Conservation (phyloP, 352 stramenopile genomes). For the Phytophthora multivora region DNA sequence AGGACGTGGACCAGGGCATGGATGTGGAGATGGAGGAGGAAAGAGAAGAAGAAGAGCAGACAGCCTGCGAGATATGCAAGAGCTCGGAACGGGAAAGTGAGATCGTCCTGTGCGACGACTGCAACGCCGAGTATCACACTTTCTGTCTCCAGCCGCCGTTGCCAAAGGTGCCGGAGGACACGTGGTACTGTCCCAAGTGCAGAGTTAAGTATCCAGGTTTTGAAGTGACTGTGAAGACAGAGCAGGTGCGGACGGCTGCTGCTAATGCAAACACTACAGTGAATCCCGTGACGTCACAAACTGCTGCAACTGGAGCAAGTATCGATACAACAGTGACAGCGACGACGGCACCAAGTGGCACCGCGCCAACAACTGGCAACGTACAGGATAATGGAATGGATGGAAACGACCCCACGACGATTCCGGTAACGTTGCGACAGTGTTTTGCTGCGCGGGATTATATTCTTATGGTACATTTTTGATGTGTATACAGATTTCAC, state of each 20-base stretch:
- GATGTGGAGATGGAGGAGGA: slow-evolving; percentile 36
- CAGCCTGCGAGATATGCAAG: slow-evolving; percentile 50
- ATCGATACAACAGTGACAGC: neutral
- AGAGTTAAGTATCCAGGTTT: slow-evolving; percentile 5
- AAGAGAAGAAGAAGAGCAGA: slow-evolving; percentile 13
- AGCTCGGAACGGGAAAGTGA: slow-evolving; percentile 42
- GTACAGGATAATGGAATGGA: neutral
- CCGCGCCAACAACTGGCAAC: neutral
- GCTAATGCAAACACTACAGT: neutral
- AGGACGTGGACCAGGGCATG: slow-evolving; percentile 5
- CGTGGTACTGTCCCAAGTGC: slow-evolving; percentile 70
- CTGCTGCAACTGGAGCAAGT: neutral
- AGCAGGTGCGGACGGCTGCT: slow-evolving; percentile 4
- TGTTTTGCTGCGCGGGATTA: neutral
- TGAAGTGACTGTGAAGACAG: slow-evolving; percentile 25
- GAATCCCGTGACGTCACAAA: neutral
- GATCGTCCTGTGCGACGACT: slow-evolving; percentile 63
- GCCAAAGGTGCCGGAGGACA: slow-evolving; percentile 39
- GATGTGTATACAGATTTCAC: slow-evolving; percentile 36
- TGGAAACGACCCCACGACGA: slow-evolving; percentile 22
- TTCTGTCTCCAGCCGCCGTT: slow-evolving; percentile 65
- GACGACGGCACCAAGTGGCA: neutral
- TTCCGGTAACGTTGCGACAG: slow-evolving; percentile 11
- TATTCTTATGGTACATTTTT: neutral
- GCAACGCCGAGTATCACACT: slow-evolving; percentile 63